These are phyloP conservation scores for Hordeum vulgare DNA, from an alignment of 176 grass and related monocot species.

Conservation along the genomic window DNA sequence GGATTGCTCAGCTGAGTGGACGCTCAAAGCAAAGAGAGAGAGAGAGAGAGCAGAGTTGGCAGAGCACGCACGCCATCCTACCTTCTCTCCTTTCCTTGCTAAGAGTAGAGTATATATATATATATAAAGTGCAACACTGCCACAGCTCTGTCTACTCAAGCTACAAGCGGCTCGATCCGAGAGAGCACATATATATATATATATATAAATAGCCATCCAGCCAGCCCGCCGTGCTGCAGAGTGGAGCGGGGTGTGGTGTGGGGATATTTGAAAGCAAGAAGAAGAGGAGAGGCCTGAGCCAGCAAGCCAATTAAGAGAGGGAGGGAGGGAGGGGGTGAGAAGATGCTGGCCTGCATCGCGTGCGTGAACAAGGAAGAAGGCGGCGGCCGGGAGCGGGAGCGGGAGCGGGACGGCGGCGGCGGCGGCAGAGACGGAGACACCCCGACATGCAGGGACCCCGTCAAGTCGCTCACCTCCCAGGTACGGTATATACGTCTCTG, in stretches of 20 bases:
- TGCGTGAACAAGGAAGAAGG: slow-evolving; percentile 38
- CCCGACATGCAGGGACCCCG: slow-evolving; percentile 40
- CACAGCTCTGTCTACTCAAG: not conserved
- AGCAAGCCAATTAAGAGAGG: not conserved
- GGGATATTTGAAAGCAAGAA: not conserved
- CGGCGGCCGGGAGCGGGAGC: not conserved
- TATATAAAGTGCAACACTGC: not conserved
- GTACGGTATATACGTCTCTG: too few species aligned
- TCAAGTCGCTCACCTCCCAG: slow-evolving; percentile 56
- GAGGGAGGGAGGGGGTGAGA: not conserved
- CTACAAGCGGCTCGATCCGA: not conserved
- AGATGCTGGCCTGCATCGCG: slow-evolving; percentile 58
- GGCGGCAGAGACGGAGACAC: not conserved
- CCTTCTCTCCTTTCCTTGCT: not conserved
- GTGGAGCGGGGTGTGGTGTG: not conserved
- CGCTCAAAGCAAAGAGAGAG: too few species aligned
- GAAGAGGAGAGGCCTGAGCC: not conserved
- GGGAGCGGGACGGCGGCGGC: not conserved
- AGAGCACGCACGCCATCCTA: not conserved
- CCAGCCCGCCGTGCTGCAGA: not conserved
- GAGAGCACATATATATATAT: not conserved
- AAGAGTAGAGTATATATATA: not conserved
- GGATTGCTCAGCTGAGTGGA: not conserved
- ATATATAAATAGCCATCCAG: too few species aligned
- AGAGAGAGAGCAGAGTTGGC: not conserved